Conservation (phyloP, 306 rosid genomes). For the Inga oerstediana region DNA sequence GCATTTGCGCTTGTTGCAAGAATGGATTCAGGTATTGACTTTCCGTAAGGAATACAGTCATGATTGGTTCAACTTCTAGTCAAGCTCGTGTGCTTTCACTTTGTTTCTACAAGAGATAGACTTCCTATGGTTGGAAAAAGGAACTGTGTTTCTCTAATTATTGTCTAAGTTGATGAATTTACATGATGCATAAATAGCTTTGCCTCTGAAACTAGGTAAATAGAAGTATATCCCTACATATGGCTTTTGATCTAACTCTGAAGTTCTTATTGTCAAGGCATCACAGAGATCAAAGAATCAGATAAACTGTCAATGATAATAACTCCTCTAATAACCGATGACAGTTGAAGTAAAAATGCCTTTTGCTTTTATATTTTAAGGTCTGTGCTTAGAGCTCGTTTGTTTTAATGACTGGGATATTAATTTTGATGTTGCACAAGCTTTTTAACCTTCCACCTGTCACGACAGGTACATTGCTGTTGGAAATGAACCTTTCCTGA, state of each 20-base stretch:
- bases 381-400: slow-evolving; percentile 13
- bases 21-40: background rate
- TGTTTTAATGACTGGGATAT: background rate
- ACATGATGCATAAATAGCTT: background rate
- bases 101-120: background rate
- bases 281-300: background rate
- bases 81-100: background rate
- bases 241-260: background rate
- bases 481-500: slow-evolving; percentile 95
- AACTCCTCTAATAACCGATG: background rate
- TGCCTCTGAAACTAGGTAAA: background rate
- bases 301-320: background rate
- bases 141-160: background rate
- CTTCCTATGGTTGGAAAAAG: background rate
- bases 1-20: background rate
- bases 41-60: background rate
- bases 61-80: background rate
- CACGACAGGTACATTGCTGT: slow-evolving; percentile 80
- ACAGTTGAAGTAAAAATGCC: slow-evolving; percentile 3
- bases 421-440: slow-evolving; percentile 17
- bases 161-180: background rate
- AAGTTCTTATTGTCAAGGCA: background rate
- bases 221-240: background rate
- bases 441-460: slow-evolving; percentile 27
- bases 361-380: background rate